Evolutionary conservation across 2,329 filamentous ascomycete species (phyloP), one percentile per base, ranked within the genome.

Genomic region (Calonectria pseudoreteaudii): DNA sequence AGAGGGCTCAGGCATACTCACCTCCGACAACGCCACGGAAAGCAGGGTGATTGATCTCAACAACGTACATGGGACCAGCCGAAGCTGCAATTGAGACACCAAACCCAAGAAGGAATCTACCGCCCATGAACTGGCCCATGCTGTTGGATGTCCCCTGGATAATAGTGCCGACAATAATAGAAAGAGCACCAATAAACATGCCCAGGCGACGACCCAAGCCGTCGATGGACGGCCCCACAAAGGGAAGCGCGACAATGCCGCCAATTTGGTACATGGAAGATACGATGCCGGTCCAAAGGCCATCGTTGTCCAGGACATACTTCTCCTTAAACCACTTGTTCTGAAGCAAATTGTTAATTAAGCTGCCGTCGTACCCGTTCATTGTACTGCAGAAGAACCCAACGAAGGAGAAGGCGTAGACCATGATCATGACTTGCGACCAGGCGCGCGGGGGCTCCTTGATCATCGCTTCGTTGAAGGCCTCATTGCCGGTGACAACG

Each of bases 101-200:
- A 44, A 81, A 92, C 68, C 91, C 91, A 4, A 93, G 87, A 26
- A 93, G 82, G 82, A 93, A 92, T 34, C 90, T 87, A n/a, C 90
- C 90, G 53, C 87, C 88, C 81, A 89, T 87, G 77, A 89, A 89
- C 71, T 88, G 86, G 13, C 82, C 82, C 72, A 78, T 81, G 70
- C 62, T 79, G 68, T 80, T 79, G 71, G 85, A 83, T 1, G 86
- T 84, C n/a, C 83, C 86, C 73, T 89, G 87, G 65, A 89, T 84
- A 70, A 86, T 82, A 34, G 87, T 87, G n/a, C 88, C 87, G 58
- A 76, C 34, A 84, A 85, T 64, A 85, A 89, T 85, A 67, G 85
- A 81, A 3, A 81, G n/a, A 73, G 84, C 84, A 62, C 87, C 87
- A 69, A 86, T 41, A 5, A 75, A 47, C 71, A 77, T 77, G 34